These are phyloP conservation scores for Cantharellus cinnabarinus DNA, from an alignment of 768 basidiomycete species.

Conservation along the genomic window DNA sequence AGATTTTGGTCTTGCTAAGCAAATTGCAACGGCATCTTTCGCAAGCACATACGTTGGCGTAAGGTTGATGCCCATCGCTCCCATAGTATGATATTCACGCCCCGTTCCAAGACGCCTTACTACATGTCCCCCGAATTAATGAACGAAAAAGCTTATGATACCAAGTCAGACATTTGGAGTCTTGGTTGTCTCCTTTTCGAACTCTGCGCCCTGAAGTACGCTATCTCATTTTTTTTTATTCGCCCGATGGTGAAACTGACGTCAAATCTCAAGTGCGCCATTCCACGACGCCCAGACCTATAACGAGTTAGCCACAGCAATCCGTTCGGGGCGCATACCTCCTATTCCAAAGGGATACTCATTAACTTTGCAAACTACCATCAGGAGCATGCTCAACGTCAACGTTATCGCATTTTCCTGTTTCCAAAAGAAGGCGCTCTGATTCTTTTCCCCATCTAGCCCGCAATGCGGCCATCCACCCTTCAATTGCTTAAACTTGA, in stretches of 20 bases:
- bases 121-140: constrained; percentile 99
- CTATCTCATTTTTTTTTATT: background rate
- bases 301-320: constrained; percentile 59
- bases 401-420: constrained; percentile 31
- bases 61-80: background rate
- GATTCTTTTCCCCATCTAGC: constrained; percentile 24
- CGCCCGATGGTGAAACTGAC: background rate
- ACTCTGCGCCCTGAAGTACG: constrained; percentile 64
- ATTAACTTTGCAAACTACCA: constrained; percentile 43
- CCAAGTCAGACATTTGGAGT: constrained; percentile 97
- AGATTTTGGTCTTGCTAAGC: constrained; percentile 91
- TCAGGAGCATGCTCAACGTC: constrained; percentile 72
- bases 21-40: constrained; percentile 69
- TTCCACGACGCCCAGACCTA: constrained; percentile 89
- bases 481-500: constrained; percentile 66
- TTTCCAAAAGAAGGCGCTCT: background rate
- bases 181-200: constrained; percentile 94
- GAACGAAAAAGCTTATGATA: constrained; percentile 93
- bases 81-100: background rate
- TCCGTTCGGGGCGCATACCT: constrained; percentile 74
- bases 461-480: constrained; percentile 71
- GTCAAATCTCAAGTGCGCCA: constrained; percentile 31
- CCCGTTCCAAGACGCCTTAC: constrained; percentile 64
- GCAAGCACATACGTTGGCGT: constrained; percentile 93
- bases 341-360: constrained; percentile 74